Evolutionary conservation across 1,284 basidiomycete species (phyloP).

Genomic region (Cystobasidium slooffiae): DNA sequence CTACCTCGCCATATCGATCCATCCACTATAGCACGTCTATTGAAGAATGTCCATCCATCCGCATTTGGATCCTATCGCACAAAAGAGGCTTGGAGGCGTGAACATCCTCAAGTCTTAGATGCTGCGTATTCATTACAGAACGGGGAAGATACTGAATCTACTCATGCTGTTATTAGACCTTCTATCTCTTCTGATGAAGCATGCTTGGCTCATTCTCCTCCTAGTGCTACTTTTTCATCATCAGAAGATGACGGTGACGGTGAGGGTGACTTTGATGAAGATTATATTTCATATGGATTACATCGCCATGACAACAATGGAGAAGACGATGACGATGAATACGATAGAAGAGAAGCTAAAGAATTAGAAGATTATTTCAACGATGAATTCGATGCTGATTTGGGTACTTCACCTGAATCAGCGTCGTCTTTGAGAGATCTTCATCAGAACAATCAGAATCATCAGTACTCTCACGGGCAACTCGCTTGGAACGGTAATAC

Average conservation of each 20-base stretch:
- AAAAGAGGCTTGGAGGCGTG: constrained; percentile 41
- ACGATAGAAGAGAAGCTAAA: background rate
- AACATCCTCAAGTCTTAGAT: constrained; percentile 29
- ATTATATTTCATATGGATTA: background rate
- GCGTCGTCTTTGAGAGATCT: constrained; percentile 15
- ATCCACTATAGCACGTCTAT: constrained; percentile 5
- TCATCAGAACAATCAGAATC: background rate
- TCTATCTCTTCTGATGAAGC: constrained; percentile 13
- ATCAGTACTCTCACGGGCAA: background rate
- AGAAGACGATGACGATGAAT: background rate
- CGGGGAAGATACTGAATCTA: constrained; percentile 4
- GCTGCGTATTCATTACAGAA: constrained; percentile 1
- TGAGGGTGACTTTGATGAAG: constrained; percentile 9
- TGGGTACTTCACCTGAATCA: constrained; percentile 16
- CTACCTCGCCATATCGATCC: constrained; percentile 39
- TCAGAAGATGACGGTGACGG: constrained; percentile 29
- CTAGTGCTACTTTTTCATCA: constrained; percentile 28
- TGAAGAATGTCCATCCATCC: constrained; percentile 37
- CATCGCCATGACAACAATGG: background rate
- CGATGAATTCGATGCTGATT: constrained; percentile 5
- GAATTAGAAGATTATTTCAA: constrained; percentile 19
- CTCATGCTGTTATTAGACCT: constrained; percentile 1
- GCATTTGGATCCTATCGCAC: constrained; percentile 40
- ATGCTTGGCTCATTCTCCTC: constrained; percentile 15
- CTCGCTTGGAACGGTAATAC: too few species aligned